Conservation (phyloP, 345 rosid species). For the Citrus australasica region DNA sequence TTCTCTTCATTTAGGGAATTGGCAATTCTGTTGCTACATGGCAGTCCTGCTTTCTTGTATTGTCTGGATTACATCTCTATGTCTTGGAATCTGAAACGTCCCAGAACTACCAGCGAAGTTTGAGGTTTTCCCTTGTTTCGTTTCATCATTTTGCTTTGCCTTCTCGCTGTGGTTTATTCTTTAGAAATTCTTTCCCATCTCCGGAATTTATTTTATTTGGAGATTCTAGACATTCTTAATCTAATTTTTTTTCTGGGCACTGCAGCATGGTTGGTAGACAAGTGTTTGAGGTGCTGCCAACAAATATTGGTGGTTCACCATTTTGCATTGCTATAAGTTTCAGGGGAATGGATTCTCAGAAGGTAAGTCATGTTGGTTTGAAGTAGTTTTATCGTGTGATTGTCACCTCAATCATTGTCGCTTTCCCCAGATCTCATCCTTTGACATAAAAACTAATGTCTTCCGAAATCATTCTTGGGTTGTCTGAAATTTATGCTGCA, state of each 20-base stretch:
- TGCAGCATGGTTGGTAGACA: conserved; percentile 97
- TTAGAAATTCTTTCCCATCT: not conserved
- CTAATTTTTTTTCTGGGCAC: conserved; percentile 15
- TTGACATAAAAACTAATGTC: not conserved
- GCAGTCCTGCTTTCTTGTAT: conserved; percentile 85
- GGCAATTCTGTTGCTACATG: conserved; percentile 91
- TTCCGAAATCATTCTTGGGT: not conserved
- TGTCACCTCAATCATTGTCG: not conserved
- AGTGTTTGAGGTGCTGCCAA: conserved; percentile 73
- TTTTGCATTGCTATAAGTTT: conserved; percentile 75
- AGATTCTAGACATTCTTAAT: not conserved
- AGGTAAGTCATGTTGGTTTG: conserved; percentile 43
- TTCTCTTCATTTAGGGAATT: conserved; percentile 65
- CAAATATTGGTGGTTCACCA: conserved; percentile 81
- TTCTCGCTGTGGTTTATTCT: not conserved
- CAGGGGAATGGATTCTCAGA: conserved; percentile 75
- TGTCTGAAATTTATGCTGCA: not conserved
- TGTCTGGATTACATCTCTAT: conserved; percentile 87
- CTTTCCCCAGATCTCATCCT: not conserved
- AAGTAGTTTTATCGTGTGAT: not conserved
- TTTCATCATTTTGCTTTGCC: conserved; percentile 5
- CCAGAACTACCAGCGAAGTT: conserved; percentile 71
- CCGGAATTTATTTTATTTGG: conserved; percentile 16
- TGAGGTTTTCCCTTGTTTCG: conserved; percentile 56
- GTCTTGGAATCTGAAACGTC: conserved; percentile 79